phyloP scores from a whole-genome alignment of 2,329 filamentous ascomycete species.

The Zasmidium angulare region DNA sequence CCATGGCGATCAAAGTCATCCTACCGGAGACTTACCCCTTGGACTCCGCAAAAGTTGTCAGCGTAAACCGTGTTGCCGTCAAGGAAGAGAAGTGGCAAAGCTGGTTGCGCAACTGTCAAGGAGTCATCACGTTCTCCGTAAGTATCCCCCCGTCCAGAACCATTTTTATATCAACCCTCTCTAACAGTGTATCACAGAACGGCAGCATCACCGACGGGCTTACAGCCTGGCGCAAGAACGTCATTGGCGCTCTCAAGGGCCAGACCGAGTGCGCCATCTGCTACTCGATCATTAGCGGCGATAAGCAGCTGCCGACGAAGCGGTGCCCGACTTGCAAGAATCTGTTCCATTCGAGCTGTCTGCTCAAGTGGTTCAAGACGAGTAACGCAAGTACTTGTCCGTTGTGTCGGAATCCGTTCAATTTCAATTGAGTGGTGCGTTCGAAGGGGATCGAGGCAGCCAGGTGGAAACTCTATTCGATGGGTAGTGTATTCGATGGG shows the following conservation, averaged over 20 bases:
- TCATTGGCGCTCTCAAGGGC: slow-evolving; percentile 83
- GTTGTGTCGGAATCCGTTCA: slow-evolving; percentile 85
- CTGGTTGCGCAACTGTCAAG: slow-evolving; percentile 85
- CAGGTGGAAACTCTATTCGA: too few relatives aligned
- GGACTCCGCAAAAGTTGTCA: slow-evolving; percentile 71
- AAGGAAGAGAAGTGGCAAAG: slow-evolving; percentile 89
- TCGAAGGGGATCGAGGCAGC: not conserved
- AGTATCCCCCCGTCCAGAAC: slow-evolving; percentile 27
- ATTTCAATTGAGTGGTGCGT: slow-evolving; percentile 48
- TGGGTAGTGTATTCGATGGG: too few relatives aligned
- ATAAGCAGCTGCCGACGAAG: slow-evolving; percentile 90
- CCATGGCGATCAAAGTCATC: slow-evolving; percentile 76
- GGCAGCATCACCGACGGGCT: slow-evolving; percentile 86
- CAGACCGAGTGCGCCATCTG: slow-evolving; percentile 89
- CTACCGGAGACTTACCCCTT: slow-evolving; percentile 83
- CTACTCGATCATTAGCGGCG: slow-evolving; percentile 86
- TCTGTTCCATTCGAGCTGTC: slow-evolving; percentile 81
- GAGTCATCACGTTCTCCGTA: slow-evolving; percentile 85
- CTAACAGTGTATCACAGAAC: slow-evolving; percentile 50
- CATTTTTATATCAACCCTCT: not conserved
- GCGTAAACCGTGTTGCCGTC: slow-evolving; percentile 80
- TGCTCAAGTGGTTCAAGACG: slow-evolving; percentile 96
- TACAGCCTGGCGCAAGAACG: slow-evolving; percentile 80
- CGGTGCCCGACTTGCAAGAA: slow-evolving; percentile 90
- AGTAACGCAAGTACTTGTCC: slow-evolving; percentile 91